Evolutionary conservation across 1,139 yeast genomes (phyloP), one percentile per base, ranked within the genome.

Genomic region (Scheffersomyces insectosa): DNA sequence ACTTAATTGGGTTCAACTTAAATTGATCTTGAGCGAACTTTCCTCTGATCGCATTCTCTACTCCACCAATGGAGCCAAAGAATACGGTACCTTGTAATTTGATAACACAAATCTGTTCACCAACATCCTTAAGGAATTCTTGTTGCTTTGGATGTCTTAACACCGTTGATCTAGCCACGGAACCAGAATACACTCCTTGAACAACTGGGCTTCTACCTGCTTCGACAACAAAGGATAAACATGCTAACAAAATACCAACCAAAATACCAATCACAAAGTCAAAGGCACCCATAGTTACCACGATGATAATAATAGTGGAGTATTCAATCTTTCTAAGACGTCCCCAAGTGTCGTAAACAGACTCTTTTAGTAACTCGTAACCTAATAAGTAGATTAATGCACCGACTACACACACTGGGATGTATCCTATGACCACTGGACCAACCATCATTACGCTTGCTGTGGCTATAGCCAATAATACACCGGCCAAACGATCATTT

Each of bases 321-420:
- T 93, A 93, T 61, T 93, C 99, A 51, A 88, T 86, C 34, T 65
- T 72, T 37, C 83, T 77, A 37, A 93, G 77, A 51, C 86, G 78
- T 1, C 95, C 95, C 68, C 79, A 78, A 0, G 98, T 89, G 61
- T 93, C 99, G 52, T 79, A 80, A 12, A 93, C 59, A 0, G 98
- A 88, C 62, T 93, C 99, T 46, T 86, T 83, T 50, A 93, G 65
- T 42, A 93, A 72, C 63, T 93, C 99, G 59, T 91, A 87, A 2
- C 99, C 99, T 42, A 93, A 74, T 47, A 93, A 68, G 63, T 87
- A 93, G 52, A 93, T 93, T 47, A 93, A 78, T 0, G 97, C 82
- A 0, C 97, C 98, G 25, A 93, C 99, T 30, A 93, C 97, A 69
- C 95, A 86, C 14, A 93, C 89, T 0, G 99, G 99, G 41, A 93